A percentile compares a stretch with the other conserved stretches of the same genome.
Evolutionary conservation across 495 filamentous ascomycete genomes (phyloP).

Genomic region (Geopyxis carbonaria): DNA sequence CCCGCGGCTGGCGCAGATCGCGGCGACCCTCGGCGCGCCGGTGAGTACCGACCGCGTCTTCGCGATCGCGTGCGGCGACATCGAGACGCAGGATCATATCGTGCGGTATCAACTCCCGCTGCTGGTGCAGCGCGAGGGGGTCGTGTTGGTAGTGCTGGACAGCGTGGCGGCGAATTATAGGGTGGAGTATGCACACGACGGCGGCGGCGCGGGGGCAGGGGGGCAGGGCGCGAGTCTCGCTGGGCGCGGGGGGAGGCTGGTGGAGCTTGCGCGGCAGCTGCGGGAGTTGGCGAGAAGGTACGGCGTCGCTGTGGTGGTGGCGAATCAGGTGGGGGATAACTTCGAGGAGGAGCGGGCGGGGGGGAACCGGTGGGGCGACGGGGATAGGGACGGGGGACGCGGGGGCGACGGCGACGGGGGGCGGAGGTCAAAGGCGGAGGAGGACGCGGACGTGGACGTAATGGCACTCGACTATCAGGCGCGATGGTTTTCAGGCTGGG

Average conservation of each 20-base stretch:
- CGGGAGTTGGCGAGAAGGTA: constrained; percentile 50
- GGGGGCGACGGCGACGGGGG: neutral
- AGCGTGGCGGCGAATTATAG: constrained; percentile 88
- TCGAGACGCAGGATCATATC: constrained; percentile 93
- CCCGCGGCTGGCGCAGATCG: constrained; percentile 58
- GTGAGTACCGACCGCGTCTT: constrained; percentile 38
- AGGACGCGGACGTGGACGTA: neutral
- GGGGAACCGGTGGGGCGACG: neutral
- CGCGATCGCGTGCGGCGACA: constrained; percentile 69
- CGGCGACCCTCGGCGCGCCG: constrained; percentile 43
- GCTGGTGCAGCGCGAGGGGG: constrained; percentile 51
- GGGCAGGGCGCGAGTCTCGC: constrained; percentile 5
- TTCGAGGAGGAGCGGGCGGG: constrained; percentile 33
- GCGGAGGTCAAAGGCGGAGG: neutral
- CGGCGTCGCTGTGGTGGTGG: constrained; percentile 68
- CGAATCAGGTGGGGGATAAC: constrained; percentile 91
- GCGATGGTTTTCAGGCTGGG: constrained; percentile 89
- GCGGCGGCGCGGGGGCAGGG: constrained; percentile 9
- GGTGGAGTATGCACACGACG: constrained; percentile 57
- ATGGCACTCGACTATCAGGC: constrained; percentile 64
- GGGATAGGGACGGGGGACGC: neutral
- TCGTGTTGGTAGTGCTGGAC: constrained; percentile 74
- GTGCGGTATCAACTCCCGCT: constrained; percentile 79
- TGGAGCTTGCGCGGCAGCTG: constrained; percentile 57
- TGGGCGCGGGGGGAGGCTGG: constrained; percentile 37